Percentiles rank a stretch among this genome's conserved stretches.
These are phyloP conservation scores for Salix dunnii DNA, from an alignment of 345 rosid genomes.

Conservation along the genomic window DNA sequence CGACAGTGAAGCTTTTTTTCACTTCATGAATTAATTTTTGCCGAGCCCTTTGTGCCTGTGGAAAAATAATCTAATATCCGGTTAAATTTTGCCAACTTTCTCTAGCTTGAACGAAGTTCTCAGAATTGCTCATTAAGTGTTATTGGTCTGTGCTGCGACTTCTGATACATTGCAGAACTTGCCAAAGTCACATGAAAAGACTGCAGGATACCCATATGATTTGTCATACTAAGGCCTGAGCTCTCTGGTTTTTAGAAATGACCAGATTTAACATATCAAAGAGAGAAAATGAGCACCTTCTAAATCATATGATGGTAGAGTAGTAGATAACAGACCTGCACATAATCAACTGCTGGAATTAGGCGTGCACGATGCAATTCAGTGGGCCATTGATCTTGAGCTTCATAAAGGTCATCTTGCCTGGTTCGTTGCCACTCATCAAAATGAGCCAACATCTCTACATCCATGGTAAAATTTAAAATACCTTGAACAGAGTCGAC, in stretches of 20 bases:
- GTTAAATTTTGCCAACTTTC: neutral
- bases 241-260: neutral
- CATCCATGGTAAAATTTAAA: conserved; percentile 75
- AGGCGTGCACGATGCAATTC: conserved; percentile 67
- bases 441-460: conserved; percentile 81
- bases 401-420: conserved; percentile 68
- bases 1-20: conserved; percentile 57
- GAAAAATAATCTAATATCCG: neutral
- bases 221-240: too few relatives aligned
- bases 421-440: conserved; percentile 80
- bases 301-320: neutral
- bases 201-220: neutral
- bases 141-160: neutral
- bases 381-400: conserved; percentile 87
- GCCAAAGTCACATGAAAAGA: neutral
- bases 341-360: conserved; percentile 69
- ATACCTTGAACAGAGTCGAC: conserved; percentile 83
- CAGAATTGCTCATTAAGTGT: neutral
- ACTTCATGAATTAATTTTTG: conserved; percentile 72
- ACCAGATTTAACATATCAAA: neutral
- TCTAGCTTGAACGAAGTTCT: neutral
- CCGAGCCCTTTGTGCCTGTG: conserved; percentile 80
- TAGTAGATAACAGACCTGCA: conserved; percentile 45
- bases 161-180: neutral
- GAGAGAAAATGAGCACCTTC: neutral